These are phyloP conservation scores for Fusarium acutatum DNA, from an alignment of 2,329 filamentous ascomycete genomes.

Conservation along the genomic window DNA sequence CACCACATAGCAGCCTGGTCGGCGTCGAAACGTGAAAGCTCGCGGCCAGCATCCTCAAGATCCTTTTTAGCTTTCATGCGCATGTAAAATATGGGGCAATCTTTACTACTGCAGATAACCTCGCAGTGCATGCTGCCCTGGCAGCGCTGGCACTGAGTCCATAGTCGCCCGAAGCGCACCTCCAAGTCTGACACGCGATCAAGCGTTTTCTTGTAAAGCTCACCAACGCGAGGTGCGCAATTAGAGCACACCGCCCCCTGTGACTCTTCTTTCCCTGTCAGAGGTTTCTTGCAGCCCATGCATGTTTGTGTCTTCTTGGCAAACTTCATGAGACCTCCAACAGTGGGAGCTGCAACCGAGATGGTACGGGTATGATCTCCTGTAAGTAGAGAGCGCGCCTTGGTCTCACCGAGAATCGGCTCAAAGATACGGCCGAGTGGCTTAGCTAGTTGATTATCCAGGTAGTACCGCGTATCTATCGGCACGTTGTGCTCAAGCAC, in stretches of 20 bases:
- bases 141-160: conserved; percentile 98
- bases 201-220: conserved; percentile 92
- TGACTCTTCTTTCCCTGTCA: conserved; percentile 80
- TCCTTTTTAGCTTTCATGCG: conserved; percentile 99
- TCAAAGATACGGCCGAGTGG: conserved; percentile 96
- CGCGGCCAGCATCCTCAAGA: conserved; percentile 92
- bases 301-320: conserved; percentile 97
- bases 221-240: conserved; percentile 84
- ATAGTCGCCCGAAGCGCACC: conserved; percentile 88
- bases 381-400: conserved; percentile 83
- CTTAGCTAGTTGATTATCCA: conserved; percentile 97
- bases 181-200: conserved; percentile 91
- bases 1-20: conserved; percentile 76
- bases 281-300: conserved; percentile 98
- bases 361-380: conserved; percentile 97
- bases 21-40: conserved; percentile 87
- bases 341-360: conserved; percentile 86
- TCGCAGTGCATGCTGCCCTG: conserved; percentile 98
- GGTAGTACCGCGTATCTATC: conserved; percentile 97
- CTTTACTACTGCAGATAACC: conserved; percentile 94
- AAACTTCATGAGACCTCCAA: conserved; percentile 98
- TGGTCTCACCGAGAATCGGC: conserved; percentile 93
- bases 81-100: conserved; percentile 99
- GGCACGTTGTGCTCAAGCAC: conserved; percentile 97
- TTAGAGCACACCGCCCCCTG: conserved; percentile 88